Evolutionary conservation across 2,329 filamentous ascomycete genomes (phyloP).

Genomic region (Dactylella cylindrospora): DNA sequence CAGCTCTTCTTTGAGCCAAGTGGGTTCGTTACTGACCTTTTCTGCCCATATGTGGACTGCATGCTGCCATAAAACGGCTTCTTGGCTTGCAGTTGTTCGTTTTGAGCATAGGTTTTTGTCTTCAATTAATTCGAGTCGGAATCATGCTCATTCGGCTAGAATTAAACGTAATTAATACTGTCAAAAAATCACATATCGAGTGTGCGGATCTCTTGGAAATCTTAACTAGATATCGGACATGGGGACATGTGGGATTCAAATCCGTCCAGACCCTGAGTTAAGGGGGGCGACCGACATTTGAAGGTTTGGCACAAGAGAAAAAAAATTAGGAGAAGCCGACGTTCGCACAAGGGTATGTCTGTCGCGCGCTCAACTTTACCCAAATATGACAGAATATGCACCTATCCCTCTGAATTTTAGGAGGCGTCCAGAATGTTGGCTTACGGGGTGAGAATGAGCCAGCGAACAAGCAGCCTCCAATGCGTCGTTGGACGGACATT

Average conservation of each 20-base stretch:
- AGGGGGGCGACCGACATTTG: no score
- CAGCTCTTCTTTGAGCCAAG: slow-evolving; percentile 34
- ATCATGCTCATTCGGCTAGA: slow-evolving; percentile 13
- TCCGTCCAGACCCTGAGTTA: no score
- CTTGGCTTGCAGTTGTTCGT: slow-evolving; percentile 41
- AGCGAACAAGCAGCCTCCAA: no score
- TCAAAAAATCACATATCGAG: slow-evolving; percentile 27
- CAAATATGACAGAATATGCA: no score
- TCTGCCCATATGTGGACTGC: slow-evolving; percentile 42
- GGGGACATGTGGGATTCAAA: no score
- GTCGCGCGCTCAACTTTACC: no score
- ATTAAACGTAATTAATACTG: slow-evolving; percentile 10
- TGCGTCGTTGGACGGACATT: slow-evolving; percentile 30
- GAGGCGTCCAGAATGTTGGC: no score
- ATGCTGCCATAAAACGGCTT: slow-evolving; percentile 45
- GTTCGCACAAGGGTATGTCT: no score
- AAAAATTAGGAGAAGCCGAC: no score
- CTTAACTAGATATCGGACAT: slow-evolving; percentile 20
- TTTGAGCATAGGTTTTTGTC: slow-evolving; percentile 19
- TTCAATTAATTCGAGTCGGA: slow-evolving; percentile 23
- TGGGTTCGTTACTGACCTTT: slow-evolving; percentile 35
- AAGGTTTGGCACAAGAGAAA: no score
- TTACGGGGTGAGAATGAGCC: no score
- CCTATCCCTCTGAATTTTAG: no score
- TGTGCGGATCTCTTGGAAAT: slow-evolving; percentile 42